phyloP scores from a whole-genome alignment of 129 eudicot genomes.

The Artemisia tridentata region DNA sequence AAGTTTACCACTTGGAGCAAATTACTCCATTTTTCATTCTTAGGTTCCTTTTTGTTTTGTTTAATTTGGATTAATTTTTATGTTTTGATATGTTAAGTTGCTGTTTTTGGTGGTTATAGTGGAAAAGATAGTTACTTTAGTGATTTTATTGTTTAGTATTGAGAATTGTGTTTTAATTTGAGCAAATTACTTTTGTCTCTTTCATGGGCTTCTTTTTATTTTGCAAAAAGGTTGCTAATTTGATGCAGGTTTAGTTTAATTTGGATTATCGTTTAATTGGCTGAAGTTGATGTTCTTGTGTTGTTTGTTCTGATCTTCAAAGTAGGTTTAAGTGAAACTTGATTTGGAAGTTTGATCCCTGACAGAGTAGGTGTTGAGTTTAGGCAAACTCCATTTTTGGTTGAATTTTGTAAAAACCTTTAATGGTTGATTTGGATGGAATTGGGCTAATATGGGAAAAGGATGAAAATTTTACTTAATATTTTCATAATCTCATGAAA shows the following conservation, averaged over 20 bases:
- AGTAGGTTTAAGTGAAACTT: constrained; percentile 21
- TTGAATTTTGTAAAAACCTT: neutral
- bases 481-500: constrained; percentile 3
- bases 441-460: constrained; percentile 11
- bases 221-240: neutral
- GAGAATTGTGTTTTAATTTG: too few species aligned
- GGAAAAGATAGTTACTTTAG: too few species aligned
- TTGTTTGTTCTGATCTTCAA: constrained; percentile 12
- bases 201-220: neutral
- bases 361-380: constrained; percentile 16
- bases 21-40: neutral
- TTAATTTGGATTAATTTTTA: neutral
- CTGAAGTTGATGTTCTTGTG: constrained; percentile 3
- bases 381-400: constrained; percentile 8
- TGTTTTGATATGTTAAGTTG: neutral
- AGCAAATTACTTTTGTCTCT: too few species aligned
- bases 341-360: constrained; percentile 18
- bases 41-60: neutral
- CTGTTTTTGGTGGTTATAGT: too few species aligned
- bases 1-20: neutral
- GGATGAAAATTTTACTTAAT: neutral
- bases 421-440: neutral
- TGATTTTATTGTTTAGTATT: too few species aligned
- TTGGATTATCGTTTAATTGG: neutral
- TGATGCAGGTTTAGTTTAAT: too few species aligned